phyloP scores from a whole-genome alignment of 306 rosid species.

The Vigna reflexopilosa region DNA sequence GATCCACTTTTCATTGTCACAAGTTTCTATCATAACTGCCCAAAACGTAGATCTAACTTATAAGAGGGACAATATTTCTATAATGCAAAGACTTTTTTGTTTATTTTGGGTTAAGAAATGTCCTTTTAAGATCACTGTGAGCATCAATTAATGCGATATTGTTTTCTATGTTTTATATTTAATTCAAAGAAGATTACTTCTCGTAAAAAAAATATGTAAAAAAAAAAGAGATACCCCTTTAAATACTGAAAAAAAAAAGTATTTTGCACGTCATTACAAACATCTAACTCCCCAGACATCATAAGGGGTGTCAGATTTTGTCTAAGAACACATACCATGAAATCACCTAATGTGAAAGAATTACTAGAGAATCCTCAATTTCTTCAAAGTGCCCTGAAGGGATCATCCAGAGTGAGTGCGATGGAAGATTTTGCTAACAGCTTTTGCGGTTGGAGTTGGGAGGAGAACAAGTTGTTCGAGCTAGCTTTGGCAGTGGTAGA shows the following conservation, averaged over 20 bases:
- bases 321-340: slow-evolving; percentile 23
- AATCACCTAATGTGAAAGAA: slow-evolving; percentile 37
- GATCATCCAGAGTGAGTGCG: slow-evolving; percentile 33
- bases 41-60: slow-evolving; percentile 29
- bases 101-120: slow-evolving; percentile 1
- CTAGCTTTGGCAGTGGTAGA: slow-evolving; percentile 77
- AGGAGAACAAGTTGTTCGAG: slow-evolving; percentile 88
- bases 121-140: slow-evolving; percentile 6
- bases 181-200: too few species aligned
- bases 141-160: too few species aligned
- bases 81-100: slow-evolving; percentile 25
- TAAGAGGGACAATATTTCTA: slow-evolving; percentile 37
- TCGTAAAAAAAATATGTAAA: too few species aligned
- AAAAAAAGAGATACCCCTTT: background rate
- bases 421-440: slow-evolving; percentile 50
- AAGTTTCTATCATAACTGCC: slow-evolving; percentile 14
- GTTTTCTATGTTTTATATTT: too few species aligned
- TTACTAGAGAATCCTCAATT: slow-evolving; percentile 38
- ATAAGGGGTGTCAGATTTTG: slow-evolving; percentile 43
- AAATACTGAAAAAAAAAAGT: slow-evolving; percentile 6
- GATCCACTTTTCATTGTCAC: slow-evolving; percentile 17
- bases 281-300: slow-evolving; percentile 34
- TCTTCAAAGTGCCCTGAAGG: slow-evolving; percentile 21
- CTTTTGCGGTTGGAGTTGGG: slow-evolving; percentile 79
- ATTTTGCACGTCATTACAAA: slow-evolving; percentile 31